Conservation (phyloP, 192 early-diverging fungal genomes). For the Umbelopsis sp. region DNA sequence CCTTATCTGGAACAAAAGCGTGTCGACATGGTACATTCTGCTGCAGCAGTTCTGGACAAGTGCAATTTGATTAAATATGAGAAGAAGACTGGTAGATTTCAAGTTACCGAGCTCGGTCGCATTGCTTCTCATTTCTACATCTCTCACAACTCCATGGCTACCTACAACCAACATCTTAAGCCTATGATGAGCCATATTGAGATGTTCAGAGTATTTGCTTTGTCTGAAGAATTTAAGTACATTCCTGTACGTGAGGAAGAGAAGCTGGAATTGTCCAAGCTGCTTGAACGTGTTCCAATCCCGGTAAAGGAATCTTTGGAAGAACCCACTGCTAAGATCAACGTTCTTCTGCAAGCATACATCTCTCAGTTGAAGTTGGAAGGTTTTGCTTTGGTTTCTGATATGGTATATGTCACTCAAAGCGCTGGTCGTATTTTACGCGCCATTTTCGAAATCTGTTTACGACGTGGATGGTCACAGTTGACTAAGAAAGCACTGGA, state of each 20-base stretch:
- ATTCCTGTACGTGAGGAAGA: constrained; percentile 95
- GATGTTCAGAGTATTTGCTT: constrained; percentile 86
- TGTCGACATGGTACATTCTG: constrained; percentile 75
- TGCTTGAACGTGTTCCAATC: constrained; percentile 91
- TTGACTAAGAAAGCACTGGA: constrained; percentile 86
- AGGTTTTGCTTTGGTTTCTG: constrained; percentile 95
- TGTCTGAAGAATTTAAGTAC: constrained; percentile 90
- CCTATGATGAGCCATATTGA: constrained; percentile 88
- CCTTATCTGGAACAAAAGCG: constrained; percentile 80
- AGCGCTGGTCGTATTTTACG: constrained; percentile 92
- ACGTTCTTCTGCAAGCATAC: constrained; percentile 89
- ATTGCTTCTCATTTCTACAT: constrained; percentile 95
- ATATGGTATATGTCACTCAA: constrained; percentile 92
- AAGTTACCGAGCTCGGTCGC: constrained; percentile 89
- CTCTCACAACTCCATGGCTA: constrained; percentile 82
- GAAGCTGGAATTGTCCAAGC: constrained; percentile 86
- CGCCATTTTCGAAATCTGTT: constrained; percentile 94
- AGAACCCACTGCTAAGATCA: constrained; percentile 90
- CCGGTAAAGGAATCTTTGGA: constrained; percentile 94
- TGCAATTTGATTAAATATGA: constrained; percentile 96
- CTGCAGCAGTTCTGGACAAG: constrained; percentile 74
- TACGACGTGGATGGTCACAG: constrained; percentile 92
- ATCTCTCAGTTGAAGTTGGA: constrained; percentile 80
- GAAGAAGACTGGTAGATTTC: constrained; percentile 78
- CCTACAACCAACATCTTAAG: constrained; percentile 84